Conservation (phyloP, 1,284 basidiomycete species). For the Fomes fomentarius region DNA sequence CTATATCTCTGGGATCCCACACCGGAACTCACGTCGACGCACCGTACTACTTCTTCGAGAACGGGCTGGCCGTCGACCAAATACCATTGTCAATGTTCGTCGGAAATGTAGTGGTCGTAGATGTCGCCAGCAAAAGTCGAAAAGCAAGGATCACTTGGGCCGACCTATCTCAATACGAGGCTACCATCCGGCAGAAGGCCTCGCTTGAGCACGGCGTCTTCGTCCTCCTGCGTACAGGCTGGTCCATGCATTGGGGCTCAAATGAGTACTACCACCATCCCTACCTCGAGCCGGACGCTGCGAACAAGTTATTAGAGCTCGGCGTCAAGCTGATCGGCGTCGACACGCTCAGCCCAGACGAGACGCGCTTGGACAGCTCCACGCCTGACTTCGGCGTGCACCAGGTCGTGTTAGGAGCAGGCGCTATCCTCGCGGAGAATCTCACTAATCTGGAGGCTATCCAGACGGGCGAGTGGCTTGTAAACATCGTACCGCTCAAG, state of each 20-base stretch:
- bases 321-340: constrained; percentile 61
- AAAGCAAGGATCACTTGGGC: constrained; percentile 57
- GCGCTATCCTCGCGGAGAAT: constrained; percentile 70
- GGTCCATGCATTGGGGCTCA: constrained; percentile 49
- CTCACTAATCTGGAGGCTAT: constrained; percentile 53
- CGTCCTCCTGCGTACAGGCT: constrained; percentile 35
- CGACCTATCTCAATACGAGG: constrained; percentile 41
- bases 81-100: constrained; percentile 54
- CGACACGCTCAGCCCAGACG: constrained; percentile 69
- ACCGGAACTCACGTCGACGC: constrained; percentile 76
- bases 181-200: constrained; percentile 21
- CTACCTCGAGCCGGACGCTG: constrained; percentile 57
- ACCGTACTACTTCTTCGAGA: constrained; percentile 66
- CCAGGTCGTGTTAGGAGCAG: constrained; percentile 55
- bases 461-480: constrained; percentile 43
- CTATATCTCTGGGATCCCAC: constrained; percentile 58
- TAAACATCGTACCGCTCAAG: constrained; percentile 60
- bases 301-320: constrained; percentile 46
- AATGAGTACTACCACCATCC: constrained; percentile 63
- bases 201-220: constrained; percentile 25
- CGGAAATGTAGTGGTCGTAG: constrained; percentile 53
- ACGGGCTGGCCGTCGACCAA: constrained; percentile 57
- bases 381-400: constrained; percentile 53
- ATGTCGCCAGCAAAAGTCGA: constrained; percentile 43
- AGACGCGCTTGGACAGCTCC: constrained; percentile 44